These are phyloP conservation scores for Boletus tomentosulus DNA, from an alignment of 768 basidiomycete species.

Conservation along the genomic window DNA sequence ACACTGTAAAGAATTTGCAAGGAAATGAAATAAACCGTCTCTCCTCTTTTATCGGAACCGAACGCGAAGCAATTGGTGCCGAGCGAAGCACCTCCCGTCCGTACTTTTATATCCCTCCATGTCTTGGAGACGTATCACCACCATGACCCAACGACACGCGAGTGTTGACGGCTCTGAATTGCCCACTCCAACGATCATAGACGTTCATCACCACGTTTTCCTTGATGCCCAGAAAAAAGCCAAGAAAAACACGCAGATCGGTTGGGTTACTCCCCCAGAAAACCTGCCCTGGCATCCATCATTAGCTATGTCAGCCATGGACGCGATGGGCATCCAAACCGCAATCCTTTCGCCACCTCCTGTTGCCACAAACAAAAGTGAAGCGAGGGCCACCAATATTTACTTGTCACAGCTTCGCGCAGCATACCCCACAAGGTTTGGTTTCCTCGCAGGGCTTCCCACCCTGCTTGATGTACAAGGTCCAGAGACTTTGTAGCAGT, in stretches of 20 bases:
- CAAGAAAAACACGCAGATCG: slow-evolving; percentile 41
- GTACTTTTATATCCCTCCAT: neutral
- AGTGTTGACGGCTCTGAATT: neutral
- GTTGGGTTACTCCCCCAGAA: slow-evolving; percentile 60
- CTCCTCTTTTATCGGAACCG: slow-evolving; percentile 12
- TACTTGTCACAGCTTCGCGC: slow-evolving; percentile 45
- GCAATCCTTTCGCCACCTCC: slow-evolving; percentile 70
- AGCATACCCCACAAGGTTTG: slow-evolving; percentile 53
- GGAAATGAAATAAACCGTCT: slow-evolving; percentile 17
- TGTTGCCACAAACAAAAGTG: slow-evolving; percentile 41
- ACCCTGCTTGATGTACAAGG: slow-evolving; percentile 61
- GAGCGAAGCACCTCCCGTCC: slow-evolving; percentile 8
- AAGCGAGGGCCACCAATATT: slow-evolving; percentile 46
- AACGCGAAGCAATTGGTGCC: slow-evolving; percentile 14
- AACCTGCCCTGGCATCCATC: slow-evolving; percentile 64
- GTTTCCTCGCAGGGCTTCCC: slow-evolving; percentile 67
- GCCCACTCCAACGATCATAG: slow-evolving; percentile 34
- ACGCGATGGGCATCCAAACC: slow-evolving; percentile 49
- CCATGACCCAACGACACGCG: slow-evolving; percentile 15
- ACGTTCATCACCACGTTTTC: slow-evolving; percentile 79
- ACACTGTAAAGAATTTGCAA: slow-evolving; percentile 55
- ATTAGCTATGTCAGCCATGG: slow-evolving; percentile 60
- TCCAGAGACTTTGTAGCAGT: slow-evolving; percentile 16
- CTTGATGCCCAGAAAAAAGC: slow-evolving; percentile 48
- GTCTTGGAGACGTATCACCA: neutral